A percentile compares a stretch with the other conserved stretches of the same genome.
phyloP scores from a whole-genome alignment of 1,139 yeast genomes.

The Nakaseomyces sp. region DNA sequence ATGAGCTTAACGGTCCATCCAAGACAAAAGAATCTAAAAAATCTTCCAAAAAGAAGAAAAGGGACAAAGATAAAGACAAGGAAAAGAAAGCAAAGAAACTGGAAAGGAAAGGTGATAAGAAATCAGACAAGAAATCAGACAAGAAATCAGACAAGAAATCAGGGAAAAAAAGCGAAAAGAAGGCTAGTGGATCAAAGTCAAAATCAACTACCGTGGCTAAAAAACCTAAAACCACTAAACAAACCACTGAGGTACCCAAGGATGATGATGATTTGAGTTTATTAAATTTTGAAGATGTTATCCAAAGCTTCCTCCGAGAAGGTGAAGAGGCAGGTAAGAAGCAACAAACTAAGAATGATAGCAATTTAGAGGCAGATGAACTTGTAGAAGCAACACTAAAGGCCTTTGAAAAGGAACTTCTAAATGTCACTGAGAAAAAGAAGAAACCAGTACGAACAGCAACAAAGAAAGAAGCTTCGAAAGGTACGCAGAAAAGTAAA shows the following conservation, averaged over 20 bases:
- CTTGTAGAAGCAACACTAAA: conserved; percentile 29
- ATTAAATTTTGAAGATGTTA: conserved; percentile 28
- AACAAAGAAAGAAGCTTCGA: conserved; percentile 10
- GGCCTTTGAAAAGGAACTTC: conserved; percentile 28
- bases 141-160: conserved; percentile 9
- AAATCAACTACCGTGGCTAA: not conserved
- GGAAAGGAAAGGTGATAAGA: conserved; percentile 10
- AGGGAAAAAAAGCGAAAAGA: conserved; percentile 9
- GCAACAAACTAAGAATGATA: conserved; percentile 9
- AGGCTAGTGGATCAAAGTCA: not conserved
- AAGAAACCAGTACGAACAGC: conserved; percentile 9
- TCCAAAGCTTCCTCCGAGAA: conserved; percentile 23
- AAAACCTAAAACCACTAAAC: not conserved
- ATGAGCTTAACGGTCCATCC: conserved; percentile 17
- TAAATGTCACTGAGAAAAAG: conserved; percentile 11
- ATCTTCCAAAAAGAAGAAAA: conserved; percentile 17
- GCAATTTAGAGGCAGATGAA: conserved; percentile 28
- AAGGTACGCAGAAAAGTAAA: conserved; percentile 4
- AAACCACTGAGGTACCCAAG: not conserved
- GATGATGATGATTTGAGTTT: conserved; percentile 9
- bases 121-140: conserved; percentile 10
- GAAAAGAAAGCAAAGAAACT: conserved; percentile 8
- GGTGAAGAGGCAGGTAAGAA: conserved; percentile 13
- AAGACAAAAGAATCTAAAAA: conserved; percentile 12
- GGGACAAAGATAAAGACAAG: conserved; percentile 11